Evolutionary conservation across 2,329 filamentous ascomycete genomes (phyloP).

Genomic region (Geosmithia morbida): DNA sequence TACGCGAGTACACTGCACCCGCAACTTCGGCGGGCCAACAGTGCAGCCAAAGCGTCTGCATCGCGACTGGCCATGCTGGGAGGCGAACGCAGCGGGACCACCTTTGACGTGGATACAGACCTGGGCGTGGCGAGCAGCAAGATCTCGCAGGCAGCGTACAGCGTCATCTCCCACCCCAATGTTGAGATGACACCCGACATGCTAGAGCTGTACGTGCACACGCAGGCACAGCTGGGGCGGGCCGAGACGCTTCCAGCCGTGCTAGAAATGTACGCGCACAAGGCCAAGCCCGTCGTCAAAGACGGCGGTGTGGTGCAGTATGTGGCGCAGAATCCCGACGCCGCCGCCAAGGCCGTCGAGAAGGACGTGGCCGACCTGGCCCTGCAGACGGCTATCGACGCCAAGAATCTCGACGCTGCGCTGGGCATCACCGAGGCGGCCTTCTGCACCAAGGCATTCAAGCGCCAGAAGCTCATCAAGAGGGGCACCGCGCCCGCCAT

Average conservation of each 20-base stretch:
- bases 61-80: conserved; percentile 37
- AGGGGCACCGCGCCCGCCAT: conserved; percentile 45
- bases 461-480: conserved; percentile 51
- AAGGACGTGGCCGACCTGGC: conserved; percentile 56
- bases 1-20: conserved; percentile 28
- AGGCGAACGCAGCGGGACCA: conserved; percentile 16
- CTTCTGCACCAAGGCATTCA: conserved; percentile 52
- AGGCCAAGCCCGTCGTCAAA: conserved; percentile 53
- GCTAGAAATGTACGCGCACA: conserved; percentile 71
- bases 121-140: conserved; percentile 30
- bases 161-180: conserved; percentile 56
- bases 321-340: conserved; percentile 49
- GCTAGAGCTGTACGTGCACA: conserved; percentile 59
- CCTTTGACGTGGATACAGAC: conserved; percentile 15
- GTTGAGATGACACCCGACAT: conserved; percentile 67
- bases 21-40: conserved; percentile 21
- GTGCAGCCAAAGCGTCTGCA: conserved; percentile 27
- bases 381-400: conserved; percentile 64
- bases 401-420: conserved; percentile 63
- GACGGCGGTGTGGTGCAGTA: conserved; percentile 47
- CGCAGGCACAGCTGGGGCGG: conserved; percentile 58
- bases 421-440: conserved; percentile 60
- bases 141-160: conserved; percentile 48
- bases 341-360: conserved; percentile 58
- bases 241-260: conserved; percentile 67